phyloP scores from a whole-genome alignment of 2,329 filamentous ascomycete species.

The Arthrobotrys pseudoclavata region DNA sequence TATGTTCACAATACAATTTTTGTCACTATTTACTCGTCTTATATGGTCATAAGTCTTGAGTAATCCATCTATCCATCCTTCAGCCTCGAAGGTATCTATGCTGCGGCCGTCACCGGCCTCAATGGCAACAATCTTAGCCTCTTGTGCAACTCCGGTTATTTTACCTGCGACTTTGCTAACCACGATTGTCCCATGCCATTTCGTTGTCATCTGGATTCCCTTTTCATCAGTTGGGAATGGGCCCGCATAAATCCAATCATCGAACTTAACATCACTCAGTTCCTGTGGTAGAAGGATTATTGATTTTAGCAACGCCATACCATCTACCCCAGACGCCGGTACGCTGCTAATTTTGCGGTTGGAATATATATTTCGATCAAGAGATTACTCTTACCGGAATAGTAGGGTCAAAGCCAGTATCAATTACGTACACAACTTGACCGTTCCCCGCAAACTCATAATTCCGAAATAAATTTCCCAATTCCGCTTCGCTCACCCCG shows the following conservation, averaged over 20 bases:
- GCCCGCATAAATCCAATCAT: not conserved
- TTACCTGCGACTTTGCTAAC: not conserved
- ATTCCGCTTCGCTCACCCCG: not conserved
- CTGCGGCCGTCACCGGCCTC: not conserved
- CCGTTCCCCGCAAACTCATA: not conserved
- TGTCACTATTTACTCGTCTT: not conserved
- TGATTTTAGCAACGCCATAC: no score
- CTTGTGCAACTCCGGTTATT: not conserved
- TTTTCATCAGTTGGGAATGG: no score
- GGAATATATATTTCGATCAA: no score
- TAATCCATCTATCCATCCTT: not conserved
- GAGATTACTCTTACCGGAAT: not conserved
- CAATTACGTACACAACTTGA: not conserved
- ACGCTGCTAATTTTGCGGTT: no score
- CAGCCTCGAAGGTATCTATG: not conserved
- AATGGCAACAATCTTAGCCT: not conserved
- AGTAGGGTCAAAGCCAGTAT: not conserved
- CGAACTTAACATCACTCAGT: not conserved
- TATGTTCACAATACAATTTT: not conserved
- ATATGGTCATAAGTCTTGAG: not conserved
- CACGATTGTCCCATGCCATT: not conserved
- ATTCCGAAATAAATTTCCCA: not conserved
- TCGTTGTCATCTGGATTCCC: not conserved
- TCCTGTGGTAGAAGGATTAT: not conserved
- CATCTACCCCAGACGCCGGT: no score